phyloP scores from a whole-genome alignment of 2,329 filamentous ascomycete genomes.

The Magnaporthales sp. region DNA sequence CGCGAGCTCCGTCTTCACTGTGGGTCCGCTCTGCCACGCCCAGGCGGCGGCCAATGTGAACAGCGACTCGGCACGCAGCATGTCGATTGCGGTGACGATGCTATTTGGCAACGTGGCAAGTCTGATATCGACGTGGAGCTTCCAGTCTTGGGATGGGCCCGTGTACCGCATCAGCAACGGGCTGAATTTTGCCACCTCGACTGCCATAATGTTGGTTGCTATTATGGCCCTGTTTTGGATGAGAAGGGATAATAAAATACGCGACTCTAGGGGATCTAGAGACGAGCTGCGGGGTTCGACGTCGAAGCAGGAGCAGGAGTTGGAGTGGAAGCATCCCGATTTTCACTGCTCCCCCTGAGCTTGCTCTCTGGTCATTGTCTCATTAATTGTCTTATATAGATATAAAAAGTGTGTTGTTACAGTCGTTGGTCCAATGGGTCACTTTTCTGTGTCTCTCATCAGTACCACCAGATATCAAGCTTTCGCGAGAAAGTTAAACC shows the following conservation, averaged over 20 bases:
- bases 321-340: background rate
- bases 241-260: background rate
- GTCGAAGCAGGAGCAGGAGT: background rate
- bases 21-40: too few relatives aligned
- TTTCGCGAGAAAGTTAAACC: constrained; percentile 2
- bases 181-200: background rate
- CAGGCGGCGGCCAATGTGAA: background rate
- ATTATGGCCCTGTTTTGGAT: background rate
- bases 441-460: background rate
- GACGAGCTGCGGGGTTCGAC: too few relatives aligned
- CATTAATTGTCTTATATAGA: background rate
- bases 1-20: background rate
- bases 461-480: background rate
- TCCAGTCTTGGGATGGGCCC: background rate
- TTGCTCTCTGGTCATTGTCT: background rate
- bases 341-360: background rate
- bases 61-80: background rate
- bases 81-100: background rate
- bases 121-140: background rate
- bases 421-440: background rate
- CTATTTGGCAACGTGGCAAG: background rate
- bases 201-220: background rate
- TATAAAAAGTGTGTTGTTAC: background rate
- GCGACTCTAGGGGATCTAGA: background rate
- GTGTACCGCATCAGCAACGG: background rate